Evolutionary conservation across 805 yeast genomes (phyloP).

Genomic region (Starmerella powellii): DNA sequence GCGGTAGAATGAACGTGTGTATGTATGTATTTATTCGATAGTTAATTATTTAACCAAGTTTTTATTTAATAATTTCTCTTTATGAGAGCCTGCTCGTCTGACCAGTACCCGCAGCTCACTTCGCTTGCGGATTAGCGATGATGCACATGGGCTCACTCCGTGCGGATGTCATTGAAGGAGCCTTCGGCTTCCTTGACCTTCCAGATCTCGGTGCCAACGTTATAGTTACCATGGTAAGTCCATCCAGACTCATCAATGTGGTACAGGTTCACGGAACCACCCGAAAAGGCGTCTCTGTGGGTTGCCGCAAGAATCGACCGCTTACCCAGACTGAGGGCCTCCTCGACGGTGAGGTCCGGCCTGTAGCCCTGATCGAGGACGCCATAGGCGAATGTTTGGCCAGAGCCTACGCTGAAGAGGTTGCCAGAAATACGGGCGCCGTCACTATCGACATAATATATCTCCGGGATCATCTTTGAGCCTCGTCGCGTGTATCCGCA

Average conservation of each 20-base stretch:
- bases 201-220: constrained; percentile 86
- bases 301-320: constrained; percentile 95
- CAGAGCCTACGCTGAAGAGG: constrained; percentile 93
- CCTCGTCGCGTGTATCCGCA: constrained; percentile 94
- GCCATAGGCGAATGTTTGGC: constrained; percentile 98
- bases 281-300: constrained; percentile 96
- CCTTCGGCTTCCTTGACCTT: constrained; percentile 77
- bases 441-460: constrained; percentile 92
- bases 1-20: constrained; percentile 9
- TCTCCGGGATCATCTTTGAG: constrained; percentile 57
- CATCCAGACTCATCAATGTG: constrained; percentile 92
- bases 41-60: too few species aligned
- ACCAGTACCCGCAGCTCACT: too few species aligned
- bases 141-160: too few species aligned
- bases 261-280: constrained; percentile 88
- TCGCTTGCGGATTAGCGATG: too few species aligned
- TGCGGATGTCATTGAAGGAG: constrained; percentile 70
- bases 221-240: constrained; percentile 90
- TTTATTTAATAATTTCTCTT: too few species aligned
- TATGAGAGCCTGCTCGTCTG: background rate
- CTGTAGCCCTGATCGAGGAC: constrained; percentile 83
- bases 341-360: constrained; percentile 88
- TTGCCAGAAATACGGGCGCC: constrained; percentile 94
- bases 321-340: constrained; percentile 86
- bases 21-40: constrained; percentile 1